Evolutionary conservation across 2,329 filamentous ascomycete species (phyloP), one percentile per base, ranked within the genome.

Genomic region (Colletotrichum sublineola): DNA sequence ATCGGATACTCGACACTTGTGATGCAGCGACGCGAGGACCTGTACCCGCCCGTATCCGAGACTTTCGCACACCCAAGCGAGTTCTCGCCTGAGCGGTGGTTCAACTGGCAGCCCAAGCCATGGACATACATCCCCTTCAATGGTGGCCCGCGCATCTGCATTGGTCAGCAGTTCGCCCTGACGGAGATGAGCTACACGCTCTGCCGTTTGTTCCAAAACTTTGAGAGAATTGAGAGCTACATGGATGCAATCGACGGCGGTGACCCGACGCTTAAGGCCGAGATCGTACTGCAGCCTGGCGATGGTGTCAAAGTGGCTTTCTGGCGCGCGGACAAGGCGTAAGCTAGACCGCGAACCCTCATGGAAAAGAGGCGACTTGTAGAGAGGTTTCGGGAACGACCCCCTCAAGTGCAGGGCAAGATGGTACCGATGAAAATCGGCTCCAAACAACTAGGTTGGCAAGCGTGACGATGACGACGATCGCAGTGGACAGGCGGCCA

Each of bases 151-250:
- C 84, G 93, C 42, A 92, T 94, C 78, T 94, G 93, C 81, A 89
- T 95, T 71, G 92, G 93, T 1, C 92, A 96, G 85, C 92, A 96
- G 80, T 96, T 95, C 79, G 94, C 93, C 18, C 82, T 95, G 58
- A 94, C 92, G 0, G 92, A 95, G 84, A 93, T 93, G 84, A 84
- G 84, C 40, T 95, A 95, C 79, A 90, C 92, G 12, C 86, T 94
- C 73, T 90, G 91, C 38, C 85, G 93, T 56, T 78, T 96, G 75
- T 89, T 95, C 78, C 94, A 96, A 84, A 86, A 87, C 33, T 96
- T 92, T 78, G 89, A 91, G 67, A 82, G 85, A 14, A 84, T 94
- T 9, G 88, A 90, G 77, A 88, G 83, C 77, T 82, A 86, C 75
- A 91, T 90, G 89, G 74, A 79, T 9, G 79, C 81, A n/a, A 76